Base-by-base conservation (phyloP, 1,284 basidiomycete species). In the Sanghuangporus weigelae region DNA sequence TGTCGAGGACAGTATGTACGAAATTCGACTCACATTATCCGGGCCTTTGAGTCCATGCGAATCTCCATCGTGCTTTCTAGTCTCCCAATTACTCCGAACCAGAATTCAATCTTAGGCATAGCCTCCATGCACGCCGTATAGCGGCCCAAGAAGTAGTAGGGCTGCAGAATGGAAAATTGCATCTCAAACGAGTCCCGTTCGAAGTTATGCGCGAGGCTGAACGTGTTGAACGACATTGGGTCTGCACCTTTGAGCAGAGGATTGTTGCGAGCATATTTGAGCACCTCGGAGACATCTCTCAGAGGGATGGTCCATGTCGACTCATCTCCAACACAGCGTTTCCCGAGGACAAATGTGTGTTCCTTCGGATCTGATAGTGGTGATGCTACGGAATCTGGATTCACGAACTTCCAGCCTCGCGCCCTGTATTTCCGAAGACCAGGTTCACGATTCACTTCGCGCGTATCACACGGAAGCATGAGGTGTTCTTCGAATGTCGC, bases 401-500 rank as follows among this genome's bases (percentile, higher is more conserved):
- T 42, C 14, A 39, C 39, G 42, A 56, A 16, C 26, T 26, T 46
- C 51, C 54, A 62, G 16, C 60, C 60, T n/a, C 60, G 39, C 23
- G 11, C 21, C 16, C 1, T 35, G 31, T 62, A 62, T 23, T 62
- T 62, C 36, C 56, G 42, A 39, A 62, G 39, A 23, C 48, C 60
- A n/a, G 31, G 35, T 5, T 57, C 53, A n/a, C 50, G 60, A 19
- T 56, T 42, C 10, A 23, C 50, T 35, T 56, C 53, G 5, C 54
- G 57, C 7, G 36, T 55, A 2, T 38, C 49, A 36, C 35, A 56
- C 19, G 48, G 48, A 14, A 55, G 44, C 38, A 50, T 36, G 21
- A 51, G 57, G 21, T 44, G n/a, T 19, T 60, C 54, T 35, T 60
- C 63, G 48, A 64, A 64, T 12, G 63, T 60, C 11, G 39, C 59